A percentile compares a stretch with the other conserved stretches of the same genome.
phyloP scores from a whole-genome alignment of 768 basidiomycete species.

The Tephrocybe sp. region DNA sequence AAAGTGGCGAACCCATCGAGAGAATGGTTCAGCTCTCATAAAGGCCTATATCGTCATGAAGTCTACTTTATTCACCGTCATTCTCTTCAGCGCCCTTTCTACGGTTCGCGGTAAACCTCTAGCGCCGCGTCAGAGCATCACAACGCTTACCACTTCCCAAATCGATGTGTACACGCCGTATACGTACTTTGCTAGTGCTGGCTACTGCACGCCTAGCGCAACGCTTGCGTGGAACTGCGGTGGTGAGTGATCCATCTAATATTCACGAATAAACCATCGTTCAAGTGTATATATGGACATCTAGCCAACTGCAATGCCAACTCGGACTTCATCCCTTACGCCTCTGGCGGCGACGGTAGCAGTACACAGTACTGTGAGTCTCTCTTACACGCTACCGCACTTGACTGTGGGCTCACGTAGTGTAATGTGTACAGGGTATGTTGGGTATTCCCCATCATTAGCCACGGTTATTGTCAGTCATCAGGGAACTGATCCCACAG shows the following conservation, averaged over 20 bases:
- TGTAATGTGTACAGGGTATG: slow-evolving; percentile 12
- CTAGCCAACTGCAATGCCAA: slow-evolving; percentile 47
- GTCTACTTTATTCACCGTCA: not conserved
- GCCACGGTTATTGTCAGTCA: slow-evolving; percentile 39
- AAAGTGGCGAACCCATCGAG: too few relatives aligned
- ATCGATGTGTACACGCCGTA: slow-evolving; percentile 36
- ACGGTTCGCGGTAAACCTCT: slow-evolving; percentile 1
- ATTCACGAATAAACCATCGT: not conserved
- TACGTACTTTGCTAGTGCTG: slow-evolving; percentile 40
- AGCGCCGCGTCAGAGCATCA: slow-evolving; percentile 21
- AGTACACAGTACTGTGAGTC: slow-evolving; percentile 36
- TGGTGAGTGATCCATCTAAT: slow-evolving; percentile 16
- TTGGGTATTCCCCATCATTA: slow-evolving; percentile 28
- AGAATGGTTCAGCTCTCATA: not conserved
- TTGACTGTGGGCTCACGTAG: not conserved
- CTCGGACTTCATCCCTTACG: slow-evolving; percentile 42
- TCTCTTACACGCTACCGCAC: not conserved
- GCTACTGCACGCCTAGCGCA: slow-evolving; percentile 33
- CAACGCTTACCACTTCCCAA: slow-evolving; percentile 29
- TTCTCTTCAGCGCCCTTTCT: not conserved
- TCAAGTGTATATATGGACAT: not conserved
- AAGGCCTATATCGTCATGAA: not conserved
- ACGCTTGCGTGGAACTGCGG: slow-evolving; percentile 48
- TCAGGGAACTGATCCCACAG: slow-evolving; percentile 37
- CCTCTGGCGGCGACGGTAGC: slow-evolving; percentile 47